These are phyloP conservation scores for Daldinia sp. DNA, from an alignment of 2,329 filamentous ascomycete genomes.

Conservation along the genomic window DNA sequence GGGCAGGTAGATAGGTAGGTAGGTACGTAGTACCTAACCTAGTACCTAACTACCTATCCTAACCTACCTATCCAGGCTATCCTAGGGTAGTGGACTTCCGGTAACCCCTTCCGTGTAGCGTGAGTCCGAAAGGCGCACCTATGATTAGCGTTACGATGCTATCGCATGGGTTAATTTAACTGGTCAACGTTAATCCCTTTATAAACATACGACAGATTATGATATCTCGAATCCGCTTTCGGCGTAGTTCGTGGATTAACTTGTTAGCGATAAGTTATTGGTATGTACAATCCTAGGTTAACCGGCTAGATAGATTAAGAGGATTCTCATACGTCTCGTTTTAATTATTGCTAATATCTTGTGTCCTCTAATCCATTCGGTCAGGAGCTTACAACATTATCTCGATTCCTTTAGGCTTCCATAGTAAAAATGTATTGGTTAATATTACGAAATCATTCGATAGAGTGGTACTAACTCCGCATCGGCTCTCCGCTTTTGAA, in stretches of 20 bases:
- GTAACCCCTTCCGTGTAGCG: background rate
- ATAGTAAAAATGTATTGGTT: background rate
- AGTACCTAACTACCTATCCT: too few relatives aligned
- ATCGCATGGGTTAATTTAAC: background rate
- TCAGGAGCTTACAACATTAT: background rate
- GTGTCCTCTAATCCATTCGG: background rate
- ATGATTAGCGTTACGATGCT: background rate
- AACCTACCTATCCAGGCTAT: too few relatives aligned
- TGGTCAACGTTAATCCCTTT: background rate
- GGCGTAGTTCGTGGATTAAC: background rate
- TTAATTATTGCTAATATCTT: background rate
- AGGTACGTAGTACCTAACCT: too few relatives aligned
- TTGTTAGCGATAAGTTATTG: background rate
- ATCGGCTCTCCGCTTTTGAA: conserved; percentile 31
- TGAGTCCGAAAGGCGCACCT: background rate
- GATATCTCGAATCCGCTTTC: background rate
- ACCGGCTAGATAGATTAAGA: background rate
- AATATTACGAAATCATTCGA: conserved; percentile 27
- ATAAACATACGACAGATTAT: background rate
- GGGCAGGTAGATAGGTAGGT: background rate
- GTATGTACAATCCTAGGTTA: too few relatives aligned
- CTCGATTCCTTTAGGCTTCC: background rate
- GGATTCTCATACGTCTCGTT: background rate
- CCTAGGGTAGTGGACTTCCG: background rate
- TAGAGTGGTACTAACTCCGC: conserved; percentile 26